Conservation (phyloP, 2,329 filamentous ascomycete species). For the Dendryphion nanum region DNA sequence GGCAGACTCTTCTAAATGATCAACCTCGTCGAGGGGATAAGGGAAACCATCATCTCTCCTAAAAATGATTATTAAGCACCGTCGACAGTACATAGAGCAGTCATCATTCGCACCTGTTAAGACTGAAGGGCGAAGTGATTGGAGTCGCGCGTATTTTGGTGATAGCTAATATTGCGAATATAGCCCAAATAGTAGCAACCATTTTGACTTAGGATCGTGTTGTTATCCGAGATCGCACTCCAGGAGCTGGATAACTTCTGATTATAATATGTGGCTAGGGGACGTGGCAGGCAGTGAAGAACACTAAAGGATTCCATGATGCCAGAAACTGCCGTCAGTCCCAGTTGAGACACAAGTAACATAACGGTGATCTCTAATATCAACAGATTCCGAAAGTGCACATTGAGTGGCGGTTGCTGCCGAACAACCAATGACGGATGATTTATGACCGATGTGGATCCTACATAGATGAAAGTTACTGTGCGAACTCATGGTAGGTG, state of each 20-base stretch:
- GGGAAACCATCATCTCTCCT: constrained; percentile 17
- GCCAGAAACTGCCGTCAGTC: constrained; percentile 5
- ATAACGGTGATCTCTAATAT: constrained; percentile 4
- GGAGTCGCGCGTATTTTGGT: constrained; percentile 2
- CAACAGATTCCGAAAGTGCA: not conserved
- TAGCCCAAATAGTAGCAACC: not conserved
- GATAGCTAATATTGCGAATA: constrained; percentile 2
- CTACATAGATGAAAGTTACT: not conserved
- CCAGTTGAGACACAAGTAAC: not conserved
- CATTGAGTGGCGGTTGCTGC: too few relatives aligned
- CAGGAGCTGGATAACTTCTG: not conserved
- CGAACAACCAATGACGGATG: too few relatives aligned
- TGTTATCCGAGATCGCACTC: not conserved
- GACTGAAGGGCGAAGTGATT: constrained; percentile 6
- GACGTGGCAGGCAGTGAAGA: not conserved
- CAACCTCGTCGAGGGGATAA: constrained; percentile 21
- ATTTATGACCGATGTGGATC: not conserved
- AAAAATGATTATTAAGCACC: not conserved
- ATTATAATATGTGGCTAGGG: constrained; percentile 3
- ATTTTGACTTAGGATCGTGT: constrained; percentile 1
- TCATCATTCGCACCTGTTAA: constrained; percentile 5
- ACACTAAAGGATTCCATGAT: not conserved
- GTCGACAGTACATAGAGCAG: not conserved
- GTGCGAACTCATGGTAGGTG: too few relatives aligned
- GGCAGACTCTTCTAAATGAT: constrained; percentile 16